Base-by-base conservation (phyloP, 352 stramenopile genomes). In the Phytopythium cucurbitacearum region DNA sequence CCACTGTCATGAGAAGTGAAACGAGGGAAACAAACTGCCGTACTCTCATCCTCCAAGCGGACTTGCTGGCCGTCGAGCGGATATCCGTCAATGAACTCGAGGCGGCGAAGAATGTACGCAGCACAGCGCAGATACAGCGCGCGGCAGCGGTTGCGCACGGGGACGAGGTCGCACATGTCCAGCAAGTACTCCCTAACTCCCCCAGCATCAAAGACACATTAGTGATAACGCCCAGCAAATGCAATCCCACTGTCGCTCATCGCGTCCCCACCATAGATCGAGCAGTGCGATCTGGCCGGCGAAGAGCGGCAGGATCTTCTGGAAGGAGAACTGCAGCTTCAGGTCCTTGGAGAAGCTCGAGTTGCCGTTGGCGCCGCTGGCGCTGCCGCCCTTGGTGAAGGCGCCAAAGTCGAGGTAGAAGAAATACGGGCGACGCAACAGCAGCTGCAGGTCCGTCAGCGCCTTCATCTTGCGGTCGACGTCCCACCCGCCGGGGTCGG, bases 161-260 rank as follows among this genome's bases (percentile, higher is more conserved):
- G 78, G 41, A 94, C 77, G 33, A 77, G 67, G 36, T 94, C 81
- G 41, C 80, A 80, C 76, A 91, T 89, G 57, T 94, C 81, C 66
- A 94, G 77, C 33, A 91, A 59, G 52, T 90, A 92, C 47, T 80
- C 73, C 78, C 75, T 86, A 51, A 16, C 6, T 40, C 28, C n/a
- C 10, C 12, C 47, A 43, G 13, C 33, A 48, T 21, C 16, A 61
- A 48, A 57, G 52, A 48, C 21, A 47, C 37, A 21, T 44, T 16
- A 15, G 8, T 7, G 12, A 48, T n/a, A 51, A n/a, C 21, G 21
- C 21, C 21, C 21, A 28, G 21, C 32, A 52, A 40, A 37, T 49
- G 33, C 36, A 11, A 28, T 15, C 13, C 5, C 16, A 49, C 50
- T 38, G 52, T 45, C 38, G 21, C 3, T 9, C 12, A 53, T 52